Evolutionary conservation across 1,284 basidiomycete species (phyloP).

Genomic region (Hymenochaete sp.): DNA sequence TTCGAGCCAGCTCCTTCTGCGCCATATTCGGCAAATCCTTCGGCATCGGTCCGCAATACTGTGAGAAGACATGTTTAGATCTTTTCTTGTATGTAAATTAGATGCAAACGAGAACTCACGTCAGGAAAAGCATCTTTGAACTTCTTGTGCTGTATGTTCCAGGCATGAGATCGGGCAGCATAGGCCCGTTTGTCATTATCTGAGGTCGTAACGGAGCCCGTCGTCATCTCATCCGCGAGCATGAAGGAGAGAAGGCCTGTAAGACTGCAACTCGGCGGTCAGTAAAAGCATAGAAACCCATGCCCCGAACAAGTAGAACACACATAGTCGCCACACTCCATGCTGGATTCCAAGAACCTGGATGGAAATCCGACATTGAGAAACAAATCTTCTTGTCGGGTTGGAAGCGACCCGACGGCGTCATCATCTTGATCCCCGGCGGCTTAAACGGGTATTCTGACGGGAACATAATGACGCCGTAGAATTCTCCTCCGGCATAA

Average conservation of each 20-base stretch:
- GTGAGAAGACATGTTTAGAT: slow-evolving; percentile 14
- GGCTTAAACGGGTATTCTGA: slow-evolving; percentile 92
- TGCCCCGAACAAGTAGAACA: slow-evolving; percentile 27
- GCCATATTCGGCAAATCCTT: slow-evolving; percentile 86
- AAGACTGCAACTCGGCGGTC: slow-evolving; percentile 43
- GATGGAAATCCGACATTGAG: slow-evolving; percentile 93
- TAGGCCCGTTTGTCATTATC: slow-evolving; percentile 71
- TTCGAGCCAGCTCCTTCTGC: slow-evolving; percentile 56
- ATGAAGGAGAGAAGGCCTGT: slow-evolving; percentile 95
- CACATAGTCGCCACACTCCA: slow-evolving; percentile 92
- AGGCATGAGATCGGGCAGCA: slow-evolving; percentile 74
- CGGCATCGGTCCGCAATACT: slow-evolving; percentile 63
- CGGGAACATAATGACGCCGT: slow-evolving; percentile 83
- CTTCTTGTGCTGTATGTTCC: slow-evolving; percentile 73
- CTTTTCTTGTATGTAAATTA: too few species aligned
- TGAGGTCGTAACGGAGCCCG: slow-evolving; percentile 80
- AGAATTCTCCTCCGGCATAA: slow-evolving; percentile 89
- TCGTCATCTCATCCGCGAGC: slow-evolving; percentile 95
- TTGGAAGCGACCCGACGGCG: slow-evolving; percentile 88
- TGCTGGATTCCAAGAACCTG: slow-evolving; percentile 85
- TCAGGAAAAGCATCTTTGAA: slow-evolving; percentile 84
- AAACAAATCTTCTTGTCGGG: slow-evolving; percentile 94
- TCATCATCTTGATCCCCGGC: slow-evolving; percentile 96
- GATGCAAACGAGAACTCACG: slow-evolving; percentile 44
- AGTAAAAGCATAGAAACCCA: neutral